Evolutionary conservation across 2,329 filamentous ascomycete species (phyloP).

Genomic region (Sporothrix mexicana): DNA sequence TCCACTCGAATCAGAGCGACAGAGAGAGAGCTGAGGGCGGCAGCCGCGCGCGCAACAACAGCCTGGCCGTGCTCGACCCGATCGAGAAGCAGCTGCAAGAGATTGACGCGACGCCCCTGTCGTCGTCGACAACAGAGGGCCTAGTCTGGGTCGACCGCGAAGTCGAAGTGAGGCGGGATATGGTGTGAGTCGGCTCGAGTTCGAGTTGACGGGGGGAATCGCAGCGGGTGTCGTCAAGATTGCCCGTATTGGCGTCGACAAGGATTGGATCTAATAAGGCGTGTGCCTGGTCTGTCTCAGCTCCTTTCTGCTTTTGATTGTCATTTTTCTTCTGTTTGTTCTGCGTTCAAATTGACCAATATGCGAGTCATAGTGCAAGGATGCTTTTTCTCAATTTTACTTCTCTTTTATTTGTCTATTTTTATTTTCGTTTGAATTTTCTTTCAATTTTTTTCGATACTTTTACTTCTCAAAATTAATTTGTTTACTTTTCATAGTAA

Average conservation of each 20-base stretch:
- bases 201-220: background rate
- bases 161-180: conserved; percentile 35
- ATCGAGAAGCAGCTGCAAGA: conserved; percentile 40
- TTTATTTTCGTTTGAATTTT: background rate
- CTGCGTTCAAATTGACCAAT: conserved; percentile 21
- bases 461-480: background rate
- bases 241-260: background rate
- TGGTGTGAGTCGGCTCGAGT: background rate
- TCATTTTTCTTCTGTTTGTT: too few species aligned
- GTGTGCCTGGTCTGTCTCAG: background rate
- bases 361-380: conserved; percentile 3
- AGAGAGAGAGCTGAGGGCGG: too few species aligned
- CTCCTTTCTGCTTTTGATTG: background rate
- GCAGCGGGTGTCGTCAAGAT: background rate
- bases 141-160: conserved; percentile 38
- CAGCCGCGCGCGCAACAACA: conserved; percentile 32
- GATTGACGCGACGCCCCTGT: conserved; percentile 36
- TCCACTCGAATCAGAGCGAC: conserved; percentile 26
- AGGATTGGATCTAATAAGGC: conserved; percentile 16
- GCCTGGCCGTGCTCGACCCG: conserved; percentile 28
- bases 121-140: conserved; percentile 13
- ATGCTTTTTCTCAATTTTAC: background rate
- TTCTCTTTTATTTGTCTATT: background rate
- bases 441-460: background rate
- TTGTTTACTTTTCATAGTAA: background rate